Evolutionary conservation across 768 basidiomycete genomes (phyloP), one percentile per base, ranked within the genome.

Genomic region (Tricholoma terreum): DNA sequence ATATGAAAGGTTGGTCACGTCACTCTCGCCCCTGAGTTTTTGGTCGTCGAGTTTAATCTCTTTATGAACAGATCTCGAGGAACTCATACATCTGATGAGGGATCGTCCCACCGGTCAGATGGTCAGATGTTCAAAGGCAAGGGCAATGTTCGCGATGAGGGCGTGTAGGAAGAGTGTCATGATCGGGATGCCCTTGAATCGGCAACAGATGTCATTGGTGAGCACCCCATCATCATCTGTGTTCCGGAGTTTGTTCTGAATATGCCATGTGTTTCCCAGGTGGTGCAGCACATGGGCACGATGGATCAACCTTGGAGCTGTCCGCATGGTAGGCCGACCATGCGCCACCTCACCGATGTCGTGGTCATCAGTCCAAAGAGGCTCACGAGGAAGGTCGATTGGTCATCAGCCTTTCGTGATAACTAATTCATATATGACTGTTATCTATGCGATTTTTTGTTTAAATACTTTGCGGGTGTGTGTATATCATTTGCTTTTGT

Each of bases 121-220:
- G 83, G 91, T 97, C 0, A 80, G 97, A 19, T 97, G 94, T 67
- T 89, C 89, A 14, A 98, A 98, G 70, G 93, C 91, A 14, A 82
- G 94, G 14, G 80, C 86, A 4, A 98, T 99, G 95, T 98, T 99
- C 67, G 97, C 97, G 0, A 91, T 87, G 82, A 83, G 95, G 34
- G 97, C 97, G 0, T 99, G 97, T 72, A 71, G 96, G 61, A 94
- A 91, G 75, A 98, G 94, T 70, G 87, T 97, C 40, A 99, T 98
- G 97, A 80, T 98, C 43, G 95, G 97, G 3, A 91, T 84, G 75
- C 79, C 94, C 10, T 77, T 98, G 58, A 93, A 81, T 35, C 77
- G 72, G 58, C 70, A 75, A 14, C 92, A 91, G 66, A 98, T 99
- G 96, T 81, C 77, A 17, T 66, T 77, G 58, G 89, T 92, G 64